Conservation (phyloP, 2,329 filamentous ascomycete genomes). For the Neofusicoccum umdonicola region DNA sequence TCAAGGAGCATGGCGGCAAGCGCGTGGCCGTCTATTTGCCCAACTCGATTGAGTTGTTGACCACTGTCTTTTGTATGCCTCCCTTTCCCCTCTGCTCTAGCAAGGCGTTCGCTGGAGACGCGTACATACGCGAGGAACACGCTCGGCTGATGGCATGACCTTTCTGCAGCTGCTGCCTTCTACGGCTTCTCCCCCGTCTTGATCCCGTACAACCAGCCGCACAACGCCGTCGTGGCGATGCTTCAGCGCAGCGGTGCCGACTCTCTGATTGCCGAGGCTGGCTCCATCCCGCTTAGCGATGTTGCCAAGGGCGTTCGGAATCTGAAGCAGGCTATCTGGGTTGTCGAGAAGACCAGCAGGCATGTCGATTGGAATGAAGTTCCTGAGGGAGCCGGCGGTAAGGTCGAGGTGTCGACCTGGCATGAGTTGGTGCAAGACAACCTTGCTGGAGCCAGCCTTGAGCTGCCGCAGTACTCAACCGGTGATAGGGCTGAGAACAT, state of each 20-base stretch:
- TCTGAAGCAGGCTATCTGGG: constrained; percentile 80
- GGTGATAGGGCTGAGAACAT: constrained; percentile 50
- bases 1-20: constrained; percentile 65
- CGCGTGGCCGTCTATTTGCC: constrained; percentile 87
- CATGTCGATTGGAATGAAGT: constrained; percentile 96
- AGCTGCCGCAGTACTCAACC: constrained; percentile 64
- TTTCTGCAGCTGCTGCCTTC: constrained; percentile 71
- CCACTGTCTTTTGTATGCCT: constrained; percentile 65
- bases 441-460: constrained; percentile 47
- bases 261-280: constrained; percentile 78
- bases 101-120: not conserved
- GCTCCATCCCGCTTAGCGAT: constrained; percentile 76
- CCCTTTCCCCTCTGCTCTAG: no score
- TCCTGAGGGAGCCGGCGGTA: constrained; percentile 71
- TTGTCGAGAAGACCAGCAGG: constrained; percentile 83
- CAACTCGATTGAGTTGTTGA: constrained; percentile 86
- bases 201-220: constrained; percentile 75
- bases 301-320: constrained; percentile 67
- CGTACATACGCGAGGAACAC: not conserved
- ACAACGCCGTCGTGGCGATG: constrained; percentile 67
- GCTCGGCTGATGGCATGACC: not conserved
- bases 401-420: constrained; percentile 85
- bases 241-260: constrained; percentile 74
- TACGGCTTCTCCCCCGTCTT: constrained; percentile 83
- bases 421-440: constrained; percentile 77